A percentile compares a stretch with the other conserved stretches of the same genome.
phyloP scores from a whole-genome alignment of 768 basidiomycete genomes.

The Boletus huronensis region DNA sequence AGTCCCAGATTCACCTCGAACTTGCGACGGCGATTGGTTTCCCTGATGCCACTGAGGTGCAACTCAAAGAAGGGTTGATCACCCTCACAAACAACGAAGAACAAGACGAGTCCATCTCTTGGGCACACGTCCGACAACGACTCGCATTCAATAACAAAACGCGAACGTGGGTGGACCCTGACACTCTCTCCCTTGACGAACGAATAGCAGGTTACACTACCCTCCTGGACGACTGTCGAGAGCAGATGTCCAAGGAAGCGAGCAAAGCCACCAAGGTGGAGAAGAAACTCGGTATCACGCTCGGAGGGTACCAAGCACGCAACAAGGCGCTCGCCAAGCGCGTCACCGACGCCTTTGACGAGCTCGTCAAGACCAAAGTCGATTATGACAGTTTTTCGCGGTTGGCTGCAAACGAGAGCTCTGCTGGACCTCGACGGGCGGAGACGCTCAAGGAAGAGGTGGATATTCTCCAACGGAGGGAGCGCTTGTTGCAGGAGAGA shows the following conservation, averaged over 20 bases:
- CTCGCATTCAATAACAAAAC: constrained; percentile 59
- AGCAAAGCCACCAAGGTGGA: constrained; percentile 79
- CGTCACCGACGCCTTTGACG: constrained; percentile 63
- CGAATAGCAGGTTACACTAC: constrained; percentile 62
- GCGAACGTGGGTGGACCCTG: constrained; percentile 65
- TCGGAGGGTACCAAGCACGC: constrained; percentile 90
- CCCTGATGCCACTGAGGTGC: constrained; percentile 74
- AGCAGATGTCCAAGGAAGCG: constrained; percentile 76
- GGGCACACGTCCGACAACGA: constrained; percentile 64
- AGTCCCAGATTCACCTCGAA: constrained; percentile 70
- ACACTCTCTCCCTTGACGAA: constrained; percentile 51
- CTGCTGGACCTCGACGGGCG: constrained; percentile 73
- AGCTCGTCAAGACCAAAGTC: constrained; percentile 59
- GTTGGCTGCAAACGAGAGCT: constrained; percentile 68
- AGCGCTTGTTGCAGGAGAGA: constrained; percentile 71
- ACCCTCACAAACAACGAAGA: constrained; percentile 61
- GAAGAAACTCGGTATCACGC: constrained; percentile 81
- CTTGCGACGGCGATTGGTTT: constrained; percentile 79
- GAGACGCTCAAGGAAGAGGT: constrained; percentile 86
- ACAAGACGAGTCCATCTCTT: constrained; percentile 58
- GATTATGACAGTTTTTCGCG: constrained; percentile 80
- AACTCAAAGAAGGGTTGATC: constrained; percentile 73
- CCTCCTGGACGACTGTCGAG: constrained; percentile 60
- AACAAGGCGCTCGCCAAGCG: constrained; percentile 63
- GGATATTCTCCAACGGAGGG: constrained; percentile 69